phyloP scores from a whole-genome alignment of 208 protist species.

The Giardia muris region DNA sequence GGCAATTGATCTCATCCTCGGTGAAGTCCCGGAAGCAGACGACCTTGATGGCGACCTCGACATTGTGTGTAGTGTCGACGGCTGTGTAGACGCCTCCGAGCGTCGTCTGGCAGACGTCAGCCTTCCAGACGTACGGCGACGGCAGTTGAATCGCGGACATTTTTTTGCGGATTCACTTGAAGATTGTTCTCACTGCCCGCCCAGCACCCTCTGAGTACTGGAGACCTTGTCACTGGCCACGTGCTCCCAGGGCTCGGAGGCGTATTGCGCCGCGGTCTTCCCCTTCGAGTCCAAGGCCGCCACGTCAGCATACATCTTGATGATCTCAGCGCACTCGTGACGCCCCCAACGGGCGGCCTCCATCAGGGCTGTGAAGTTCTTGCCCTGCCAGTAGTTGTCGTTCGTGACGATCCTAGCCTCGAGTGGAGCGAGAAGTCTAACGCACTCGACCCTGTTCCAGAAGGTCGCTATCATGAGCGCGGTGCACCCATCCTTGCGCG shows the following conservation, averaged over 20 bases:
- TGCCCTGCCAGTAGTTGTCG: not conserved
- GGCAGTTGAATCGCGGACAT: not conserved
- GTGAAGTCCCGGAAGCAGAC: not conserved
- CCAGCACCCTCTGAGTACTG: not conserved
- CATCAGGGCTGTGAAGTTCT: not conserved
- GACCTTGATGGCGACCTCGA: not conserved
- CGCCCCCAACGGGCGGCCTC: not conserved
- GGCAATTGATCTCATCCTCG: not conserved
- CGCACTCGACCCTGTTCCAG: not conserved
- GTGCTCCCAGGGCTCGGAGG: not conserved
- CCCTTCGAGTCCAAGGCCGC: not conserved
- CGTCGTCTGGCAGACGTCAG: not conserved
- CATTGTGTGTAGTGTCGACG: not conserved
- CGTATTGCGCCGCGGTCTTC: not conserved
- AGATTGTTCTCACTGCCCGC: not conserved
- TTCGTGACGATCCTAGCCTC: not conserved
- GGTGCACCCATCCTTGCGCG: not conserved
- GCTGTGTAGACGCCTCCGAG: not conserved
- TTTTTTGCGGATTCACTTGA: not conserved
- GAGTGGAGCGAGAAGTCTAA: not conserved
- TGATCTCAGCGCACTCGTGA: not conserved
- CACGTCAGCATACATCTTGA: not conserved
- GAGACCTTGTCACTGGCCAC: not conserved
- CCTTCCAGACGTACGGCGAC: not conserved
- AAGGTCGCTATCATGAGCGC: not conserved